Evolutionary conservation across 257 asterid genomes (phyloP).

Genomic region (Fraxinus americana): DNA sequence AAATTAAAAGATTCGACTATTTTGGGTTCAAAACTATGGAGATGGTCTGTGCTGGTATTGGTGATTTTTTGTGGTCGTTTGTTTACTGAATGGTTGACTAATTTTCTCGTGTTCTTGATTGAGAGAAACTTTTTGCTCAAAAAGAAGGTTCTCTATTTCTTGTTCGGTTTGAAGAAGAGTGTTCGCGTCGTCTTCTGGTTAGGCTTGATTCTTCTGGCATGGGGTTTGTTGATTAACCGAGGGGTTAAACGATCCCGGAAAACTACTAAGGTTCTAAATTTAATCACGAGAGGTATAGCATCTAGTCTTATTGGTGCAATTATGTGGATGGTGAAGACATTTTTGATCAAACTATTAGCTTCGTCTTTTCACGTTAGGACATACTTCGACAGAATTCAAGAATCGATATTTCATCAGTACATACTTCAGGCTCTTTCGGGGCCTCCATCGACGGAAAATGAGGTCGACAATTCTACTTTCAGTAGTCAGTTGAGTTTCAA

Average conservation of each 20-base stretch:
- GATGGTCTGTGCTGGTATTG: conserved; percentile 58
- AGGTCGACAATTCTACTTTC: background rate
- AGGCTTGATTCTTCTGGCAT: conserved; percentile 59
- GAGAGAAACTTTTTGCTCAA: conserved; percentile 57
- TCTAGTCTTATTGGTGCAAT: conserved; percentile 68
- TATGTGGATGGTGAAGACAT: conserved; percentile 71
- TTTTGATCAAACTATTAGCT: conserved; percentile 61
- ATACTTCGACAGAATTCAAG: conserved; percentile 77
- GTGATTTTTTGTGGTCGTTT: conserved; percentile 69
- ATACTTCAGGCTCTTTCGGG: conserved; percentile 67
- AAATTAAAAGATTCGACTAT: conserved; percentile 11
- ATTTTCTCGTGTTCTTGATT: conserved; percentile 53
- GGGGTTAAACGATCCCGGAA: conserved; percentile 40
- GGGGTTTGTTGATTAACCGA: conserved; percentile 53
- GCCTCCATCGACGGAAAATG: conserved; percentile 33
- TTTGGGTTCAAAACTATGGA: conserved; percentile 64
- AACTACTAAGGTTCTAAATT: conserved; percentile 37
- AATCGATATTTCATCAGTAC: conserved; percentile 75
- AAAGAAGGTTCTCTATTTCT: conserved; percentile 69
- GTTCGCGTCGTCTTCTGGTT: conserved; percentile 63
- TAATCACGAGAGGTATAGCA: conserved; percentile 56
- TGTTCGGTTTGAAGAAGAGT: conserved; percentile 58
- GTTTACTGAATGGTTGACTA: conserved; percentile 59
- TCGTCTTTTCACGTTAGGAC: conserved; percentile 66
- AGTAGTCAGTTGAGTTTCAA: conserved; percentile 55